phyloP scores from a whole-genome alignment of 495 filamentous ascomycete genomes.

The Penicillium soppii region DNA sequence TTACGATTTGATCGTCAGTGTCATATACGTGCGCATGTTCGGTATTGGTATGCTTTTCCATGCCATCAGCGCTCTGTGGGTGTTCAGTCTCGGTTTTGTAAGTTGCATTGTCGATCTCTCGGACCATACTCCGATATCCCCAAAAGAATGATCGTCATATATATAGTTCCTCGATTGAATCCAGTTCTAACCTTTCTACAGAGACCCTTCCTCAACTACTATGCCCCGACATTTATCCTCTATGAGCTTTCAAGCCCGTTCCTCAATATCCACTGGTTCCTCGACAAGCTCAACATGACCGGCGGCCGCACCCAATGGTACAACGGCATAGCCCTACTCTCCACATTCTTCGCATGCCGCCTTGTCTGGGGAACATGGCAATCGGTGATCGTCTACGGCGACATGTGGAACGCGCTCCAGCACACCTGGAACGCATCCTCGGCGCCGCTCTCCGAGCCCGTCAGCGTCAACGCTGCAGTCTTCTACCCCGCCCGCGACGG shows the following conservation, averaged over 20 bases:
- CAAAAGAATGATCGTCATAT: neutral
- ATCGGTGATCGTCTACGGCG: conserved; percentile 70
- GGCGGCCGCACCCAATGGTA: conserved; percentile 78
- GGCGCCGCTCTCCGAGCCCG: conserved; percentile 24
- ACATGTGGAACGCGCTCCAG: conserved; percentile 69
- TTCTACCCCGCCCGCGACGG: conserved; percentile 33
- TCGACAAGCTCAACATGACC: conserved; percentile 94
- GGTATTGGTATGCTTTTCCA: conserved; percentile 88
- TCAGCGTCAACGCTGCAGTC: conserved; percentile 35
- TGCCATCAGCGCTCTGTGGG: conserved; percentile 77
- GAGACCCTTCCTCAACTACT: conserved; percentile 94
- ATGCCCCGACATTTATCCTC: conserved; percentile 87
- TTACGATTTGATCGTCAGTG: conserved; percentile 82
- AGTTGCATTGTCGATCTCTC: conserved; percentile 37
- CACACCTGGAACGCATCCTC: conserved; percentile 37
- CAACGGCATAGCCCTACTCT: conserved; percentile 68
- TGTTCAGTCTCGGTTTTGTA: conserved; percentile 92
- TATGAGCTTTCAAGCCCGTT: conserved; percentile 96
- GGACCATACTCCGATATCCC: neutral
- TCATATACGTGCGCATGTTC: conserved; percentile 72
- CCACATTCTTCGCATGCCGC: conserved; percentile 82
- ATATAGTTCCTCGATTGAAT: neutral
- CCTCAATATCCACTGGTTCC: conserved; percentile 99
- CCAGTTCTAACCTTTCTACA: conserved; percentile 31
- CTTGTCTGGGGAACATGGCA: conserved; percentile 91